Evolutionary conservation across 73 alveolate genomes (phyloP).

Genomic region (Tetrahymena thermophila): DNA sequence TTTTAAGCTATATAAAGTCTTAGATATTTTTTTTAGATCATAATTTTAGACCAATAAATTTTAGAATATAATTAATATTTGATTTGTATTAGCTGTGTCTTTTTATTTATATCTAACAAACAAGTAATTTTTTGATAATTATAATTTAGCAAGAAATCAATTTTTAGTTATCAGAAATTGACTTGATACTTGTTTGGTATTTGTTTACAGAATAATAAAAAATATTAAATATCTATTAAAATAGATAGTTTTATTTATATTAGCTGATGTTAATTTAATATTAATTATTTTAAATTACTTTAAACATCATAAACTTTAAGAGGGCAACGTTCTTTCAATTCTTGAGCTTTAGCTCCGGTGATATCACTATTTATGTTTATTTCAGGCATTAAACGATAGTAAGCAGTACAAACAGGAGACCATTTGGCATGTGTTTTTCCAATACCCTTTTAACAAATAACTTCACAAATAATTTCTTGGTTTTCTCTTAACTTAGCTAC

Average conservation of each 20-base stretch:
- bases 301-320: conserved; percentile 86
- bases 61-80: too few species aligned
- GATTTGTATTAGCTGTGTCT: too few species aligned
- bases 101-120: too few species aligned
- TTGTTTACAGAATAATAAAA: background rate
- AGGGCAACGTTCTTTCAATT: conserved; percentile 79
- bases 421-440: conserved; percentile 97
- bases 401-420: conserved; percentile 98
- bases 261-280: too few species aligned
- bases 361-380: conserved; percentile 59
- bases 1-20: too few species aligned
- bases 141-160: too few species aligned
- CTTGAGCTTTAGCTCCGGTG: conserved; percentile 72
- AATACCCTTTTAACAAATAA: conserved; percentile 87
- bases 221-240: too few species aligned
- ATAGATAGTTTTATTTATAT: too few species aligned
- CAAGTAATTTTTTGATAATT: too few species aligned
- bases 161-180: background rate
- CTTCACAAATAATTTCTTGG: conserved; percentile 86
- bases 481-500: conserved; percentile 92
- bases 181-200: background rate
- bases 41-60: too few species aligned
- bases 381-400: conserved; percentile 80
- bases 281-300: conserved; percentile 17
- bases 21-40: too few species aligned